Evolutionary conservation across 306 rosid species (phyloP).

Genomic region (Fagus sylvatica): DNA sequence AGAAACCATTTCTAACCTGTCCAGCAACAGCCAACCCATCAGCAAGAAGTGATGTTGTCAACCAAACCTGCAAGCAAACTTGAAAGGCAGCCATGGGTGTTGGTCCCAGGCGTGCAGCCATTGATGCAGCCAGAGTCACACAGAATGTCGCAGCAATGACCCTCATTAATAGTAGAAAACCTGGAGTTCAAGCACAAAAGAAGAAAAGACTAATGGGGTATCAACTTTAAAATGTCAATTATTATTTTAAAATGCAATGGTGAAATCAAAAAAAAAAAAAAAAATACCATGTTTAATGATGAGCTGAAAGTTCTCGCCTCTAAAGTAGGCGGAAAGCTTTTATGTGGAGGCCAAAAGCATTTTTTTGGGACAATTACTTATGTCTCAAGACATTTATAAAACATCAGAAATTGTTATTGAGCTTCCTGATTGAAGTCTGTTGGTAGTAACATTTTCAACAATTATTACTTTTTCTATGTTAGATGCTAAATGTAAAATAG

Average conservation of each 20-base stretch:
- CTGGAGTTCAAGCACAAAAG: constrained; percentile 44
- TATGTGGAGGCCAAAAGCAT: not conserved
- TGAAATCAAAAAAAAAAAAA: not conserved
- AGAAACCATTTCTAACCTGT: constrained; percentile 58
- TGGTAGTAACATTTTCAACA: not conserved
- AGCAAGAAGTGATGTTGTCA: constrained; percentile 90
- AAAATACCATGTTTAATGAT: not conserved
- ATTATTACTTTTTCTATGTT: not conserved
- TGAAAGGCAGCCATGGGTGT: constrained; percentile 98
- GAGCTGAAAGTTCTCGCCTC: not conserved
- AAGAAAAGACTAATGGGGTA: constrained; percentile 20
- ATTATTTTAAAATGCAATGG: not conserved
- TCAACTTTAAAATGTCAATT: constrained; percentile 1
- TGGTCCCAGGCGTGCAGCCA: constrained; percentile 87
- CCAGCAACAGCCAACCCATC: constrained; percentile 98
- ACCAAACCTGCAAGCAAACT: constrained; percentile 93
- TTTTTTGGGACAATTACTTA: not conserved
- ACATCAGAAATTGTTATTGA: not conserved
- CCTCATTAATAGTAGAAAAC: constrained; percentile 82
- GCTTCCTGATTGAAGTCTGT: not conserved
- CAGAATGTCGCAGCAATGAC: constrained; percentile 94
- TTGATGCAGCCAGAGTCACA: constrained; percentile 86
- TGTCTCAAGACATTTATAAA: not conserved
- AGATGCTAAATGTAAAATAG: not conserved
- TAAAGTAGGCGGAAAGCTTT: not conserved